phyloP scores from a whole-genome alignment of 768 basidiomycete species.

The Pilatotrama ljubarskyi region DNA sequence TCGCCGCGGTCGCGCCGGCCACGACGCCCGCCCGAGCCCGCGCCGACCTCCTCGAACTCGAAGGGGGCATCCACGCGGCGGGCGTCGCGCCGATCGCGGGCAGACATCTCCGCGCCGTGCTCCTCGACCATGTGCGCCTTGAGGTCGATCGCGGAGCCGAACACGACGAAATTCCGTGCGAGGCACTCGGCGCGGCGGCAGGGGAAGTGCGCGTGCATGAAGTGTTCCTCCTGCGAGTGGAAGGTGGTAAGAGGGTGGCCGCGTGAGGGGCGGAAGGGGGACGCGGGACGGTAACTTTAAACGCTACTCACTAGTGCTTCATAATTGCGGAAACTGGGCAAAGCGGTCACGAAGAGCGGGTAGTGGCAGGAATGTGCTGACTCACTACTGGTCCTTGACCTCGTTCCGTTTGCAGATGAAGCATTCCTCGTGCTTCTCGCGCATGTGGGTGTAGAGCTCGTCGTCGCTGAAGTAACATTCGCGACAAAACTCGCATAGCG shows the following conservation, averaged over 20 bases:
- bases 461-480: conserved; percentile 93
- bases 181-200: conserved; percentile 76
- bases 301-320: conserved; percentile 56
- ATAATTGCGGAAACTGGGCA: conserved; percentile 73
- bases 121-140: conserved; percentile 89
- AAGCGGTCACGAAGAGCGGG: not conserved
- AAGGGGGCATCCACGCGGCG: conserved; percentile 65
- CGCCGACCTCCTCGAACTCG: conserved; percentile 63
- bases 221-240: conserved; percentile 64
- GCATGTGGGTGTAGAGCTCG: conserved; percentile 91
- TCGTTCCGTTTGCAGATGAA: conserved; percentile 89
- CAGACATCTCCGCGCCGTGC: conserved; percentile 72
- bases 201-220: conserved; percentile 72
- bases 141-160: conserved; percentile 82
- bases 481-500: conserved; percentile 86
- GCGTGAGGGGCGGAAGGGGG: not conserved
- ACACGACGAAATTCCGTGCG: conserved; percentile 92
- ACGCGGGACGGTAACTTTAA: not conserved
- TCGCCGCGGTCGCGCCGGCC: conserved; percentile 47
- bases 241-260: not conserved
- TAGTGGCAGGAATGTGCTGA: conserved; percentile 20
- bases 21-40: conserved; percentile 36
- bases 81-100: conserved; percentile 68
- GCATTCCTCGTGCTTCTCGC: conserved; percentile 93
- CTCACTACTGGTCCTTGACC: conserved; percentile 83